A percentile compares a stretch with the other conserved stretches of the same genome.
These are phyloP conservation scores for Poterioochromonas sp. DNA, from an alignment of 352 stramenopile species.

Conservation along the genomic window DNA sequence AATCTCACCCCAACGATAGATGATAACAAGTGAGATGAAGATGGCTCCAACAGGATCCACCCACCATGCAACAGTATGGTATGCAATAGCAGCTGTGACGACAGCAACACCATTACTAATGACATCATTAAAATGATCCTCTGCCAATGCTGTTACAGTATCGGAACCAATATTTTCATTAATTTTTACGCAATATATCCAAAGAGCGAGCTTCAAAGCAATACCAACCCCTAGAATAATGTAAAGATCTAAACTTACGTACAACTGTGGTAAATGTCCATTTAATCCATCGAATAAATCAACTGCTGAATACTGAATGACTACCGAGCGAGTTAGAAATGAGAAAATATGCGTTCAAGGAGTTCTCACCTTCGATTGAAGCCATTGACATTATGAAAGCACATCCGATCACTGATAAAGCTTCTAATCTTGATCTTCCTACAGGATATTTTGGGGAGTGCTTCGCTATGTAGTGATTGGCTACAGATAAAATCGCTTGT, in stretches of 20 bases:
- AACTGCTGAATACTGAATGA: background rate
- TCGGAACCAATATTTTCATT: background rate
- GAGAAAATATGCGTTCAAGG: background rate
- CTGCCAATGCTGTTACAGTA: background rate
- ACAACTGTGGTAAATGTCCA: background rate
- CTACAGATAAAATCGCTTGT: background rate
- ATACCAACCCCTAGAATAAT: background rate
- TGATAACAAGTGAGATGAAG: background rate
- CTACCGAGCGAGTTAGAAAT: too few species aligned
- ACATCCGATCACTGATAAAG: background rate
- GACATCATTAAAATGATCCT: constrained; percentile 16
- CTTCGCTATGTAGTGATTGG: background rate
- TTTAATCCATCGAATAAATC: background rate
- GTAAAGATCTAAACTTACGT: background rate
- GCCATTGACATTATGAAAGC: background rate
- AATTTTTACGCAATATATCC: background rate
- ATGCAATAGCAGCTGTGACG: background rate
- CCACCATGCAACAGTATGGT: background rate
- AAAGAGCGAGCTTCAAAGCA: background rate
- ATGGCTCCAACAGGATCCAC: background rate
- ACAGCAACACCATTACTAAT: background rate
- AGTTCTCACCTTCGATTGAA: background rate
- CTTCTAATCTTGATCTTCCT: background rate
- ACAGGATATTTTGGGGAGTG: background rate
- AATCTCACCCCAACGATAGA: background rate